Evolutionary conservation across 2,329 filamentous ascomycete species (phyloP).

Genomic region (Pyricularia sp.): DNA sequence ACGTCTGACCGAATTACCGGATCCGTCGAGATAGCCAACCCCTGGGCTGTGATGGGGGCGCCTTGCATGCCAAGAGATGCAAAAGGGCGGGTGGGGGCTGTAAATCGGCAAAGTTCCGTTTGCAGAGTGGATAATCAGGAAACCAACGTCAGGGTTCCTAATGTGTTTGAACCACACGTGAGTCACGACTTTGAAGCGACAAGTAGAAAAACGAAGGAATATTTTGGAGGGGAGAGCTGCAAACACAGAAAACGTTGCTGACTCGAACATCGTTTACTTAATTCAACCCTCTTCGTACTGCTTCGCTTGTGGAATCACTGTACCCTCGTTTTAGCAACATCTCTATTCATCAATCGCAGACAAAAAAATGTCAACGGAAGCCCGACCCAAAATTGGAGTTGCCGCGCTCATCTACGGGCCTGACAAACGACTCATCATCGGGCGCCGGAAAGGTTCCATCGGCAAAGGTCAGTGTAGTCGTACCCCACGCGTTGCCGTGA

Average conservation of each 20-base stretch:
- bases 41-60: not conserved
- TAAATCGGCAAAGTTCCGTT: not conserved
- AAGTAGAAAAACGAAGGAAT: not conserved
- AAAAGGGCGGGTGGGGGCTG: not conserved
- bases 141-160: not conserved
- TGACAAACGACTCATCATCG: slow-evolving; percentile 31
- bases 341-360: not conserved
- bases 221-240: not conserved
- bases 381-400: slow-evolving; percentile 30
- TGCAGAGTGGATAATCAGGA: not conserved
- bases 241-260: not conserved
- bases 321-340: not conserved
- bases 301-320: not conserved
- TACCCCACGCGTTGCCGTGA: not conserved
- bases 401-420: slow-evolving; percentile 30
- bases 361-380: not conserved
- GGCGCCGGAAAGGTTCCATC: slow-evolving; percentile 34
- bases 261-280: not conserved
- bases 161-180: not conserved
- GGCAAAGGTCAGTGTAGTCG: slow-evolving; percentile 27
- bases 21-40: not conserved
- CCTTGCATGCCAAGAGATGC: not conserved
- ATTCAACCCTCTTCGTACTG: not conserved
- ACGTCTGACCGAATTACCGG: not conserved
- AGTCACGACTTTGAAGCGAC: not conserved